These are phyloP conservation scores for Trichoderma gracile DNA, from an alignment of 2,329 filamentous ascomycete genomes.

Conservation along the genomic window DNA sequence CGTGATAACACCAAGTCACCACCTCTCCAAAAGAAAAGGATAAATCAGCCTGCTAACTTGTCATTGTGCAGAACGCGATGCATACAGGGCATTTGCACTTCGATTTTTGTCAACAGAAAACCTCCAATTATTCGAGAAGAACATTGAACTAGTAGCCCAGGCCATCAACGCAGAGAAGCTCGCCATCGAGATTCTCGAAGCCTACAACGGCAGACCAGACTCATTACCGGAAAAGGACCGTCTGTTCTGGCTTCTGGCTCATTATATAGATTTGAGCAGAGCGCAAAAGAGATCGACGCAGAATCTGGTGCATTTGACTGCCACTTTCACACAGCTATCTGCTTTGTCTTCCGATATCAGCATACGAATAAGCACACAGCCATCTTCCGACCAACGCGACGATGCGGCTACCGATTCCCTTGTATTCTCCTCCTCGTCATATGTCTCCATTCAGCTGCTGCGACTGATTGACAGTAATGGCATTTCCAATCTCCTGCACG, in stretches of 20 bases:
- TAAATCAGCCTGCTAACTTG: background rate
- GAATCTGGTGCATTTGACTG: constrained; percentile 49
- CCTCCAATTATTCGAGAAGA: constrained; percentile 45
- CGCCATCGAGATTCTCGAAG: constrained; percentile 40
- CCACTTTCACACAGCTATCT: constrained; percentile 57
- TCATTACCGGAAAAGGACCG: constrained; percentile 39
- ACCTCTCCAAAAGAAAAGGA: too few species aligned
- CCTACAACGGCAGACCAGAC: constrained; percentile 26
- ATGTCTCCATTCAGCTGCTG: constrained; percentile 65
- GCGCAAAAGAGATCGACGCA: constrained; percentile 39
- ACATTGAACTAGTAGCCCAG: constrained; percentile 40
- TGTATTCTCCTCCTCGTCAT: constrained; percentile 46
- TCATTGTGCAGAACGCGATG: constrained; percentile 22
- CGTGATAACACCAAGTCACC: background rate
- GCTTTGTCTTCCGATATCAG: constrained; percentile 54
- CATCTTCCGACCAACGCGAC: constrained; percentile 18
- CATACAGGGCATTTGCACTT: constrained; percentile 43
- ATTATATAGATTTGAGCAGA: constrained; percentile 62
- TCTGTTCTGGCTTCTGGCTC: constrained; percentile 65
- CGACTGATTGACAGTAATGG: constrained; percentile 75
- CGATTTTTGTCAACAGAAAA: constrained; percentile 42
- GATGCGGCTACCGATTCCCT: constrained; percentile 30
- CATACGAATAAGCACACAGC: constrained; percentile 41
- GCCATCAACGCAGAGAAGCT: constrained; percentile 45
- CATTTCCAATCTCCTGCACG: constrained; percentile 54